Evolutionary conservation across 495 filamentous ascomycete genomes (phyloP), one percentile per base, ranked within the genome.

Genomic region (Tuber indicum): DNA sequence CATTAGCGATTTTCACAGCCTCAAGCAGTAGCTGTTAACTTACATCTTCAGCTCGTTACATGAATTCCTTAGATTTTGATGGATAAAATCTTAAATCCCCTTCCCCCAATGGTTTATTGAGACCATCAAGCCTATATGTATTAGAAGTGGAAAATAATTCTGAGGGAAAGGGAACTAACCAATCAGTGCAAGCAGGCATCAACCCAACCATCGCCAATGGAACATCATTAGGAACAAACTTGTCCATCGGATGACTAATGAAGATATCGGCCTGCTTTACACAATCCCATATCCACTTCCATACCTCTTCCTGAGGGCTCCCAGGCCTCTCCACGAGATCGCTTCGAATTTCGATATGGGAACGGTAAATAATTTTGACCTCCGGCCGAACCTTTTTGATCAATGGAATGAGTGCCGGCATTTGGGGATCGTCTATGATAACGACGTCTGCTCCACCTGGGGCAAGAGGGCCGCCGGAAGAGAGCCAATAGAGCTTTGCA

Each of bases 141-240:
- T 41, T 66, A 46, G 70, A 8, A 12, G 42, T 14, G 21, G 42
- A 32, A 12, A 19, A 69, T 41, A 36, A 12, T 19, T n/a, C 44
- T 1, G 72, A 77, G 12, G 7, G 39, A 12, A 36, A 6, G 41
- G 23, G 42, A 49, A 81, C 85, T 79, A 78, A 89, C 89, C 93
- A 96, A 81, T 96, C 93, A 1, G 93, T 96, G 4, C 92, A 91
- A 23, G 93, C 93, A 14, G 92, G 93, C 86, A 95, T 88, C 82
- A 93, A 94, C 12, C 89, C 90, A 3, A 96, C 91, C 78, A 88
- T 91, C 52, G 91, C 85, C 2, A 84, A 83, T 14, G 91, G 89
- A 23, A 97, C 90, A 76, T 86, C 88, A 14, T 86, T 80, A 0
- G 93, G 93, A 47, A 96, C 92, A 77, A 97, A 96, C 44, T 85